phyloP scores from a whole-genome alignment of 2,329 filamentous ascomycete genomes.

The Epichloe gansuensis region DNA sequence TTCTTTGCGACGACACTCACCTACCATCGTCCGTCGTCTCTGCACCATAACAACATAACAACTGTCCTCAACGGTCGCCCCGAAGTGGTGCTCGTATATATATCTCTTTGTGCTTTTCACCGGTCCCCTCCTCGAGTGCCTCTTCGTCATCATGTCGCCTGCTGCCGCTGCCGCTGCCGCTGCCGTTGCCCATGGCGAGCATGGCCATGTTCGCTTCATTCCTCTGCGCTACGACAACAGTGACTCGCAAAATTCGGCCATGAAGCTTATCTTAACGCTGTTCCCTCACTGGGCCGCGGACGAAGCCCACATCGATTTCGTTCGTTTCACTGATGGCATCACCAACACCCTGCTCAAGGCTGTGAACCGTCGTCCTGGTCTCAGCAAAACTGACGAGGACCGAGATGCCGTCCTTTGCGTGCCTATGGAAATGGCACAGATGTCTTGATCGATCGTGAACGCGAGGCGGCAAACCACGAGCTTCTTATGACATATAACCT shows the following conservation, averaged over 20 bases:
- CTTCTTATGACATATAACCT: conserved; percentile 73
- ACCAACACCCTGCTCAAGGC: conserved; percentile 85
- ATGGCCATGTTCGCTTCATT: conserved; percentile 48
- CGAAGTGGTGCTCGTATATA: neutral
- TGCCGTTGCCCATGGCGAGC: conserved; percentile 13
- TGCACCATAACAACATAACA: neutral
- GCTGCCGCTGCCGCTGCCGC: conserved; percentile 14
- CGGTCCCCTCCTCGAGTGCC: neutral
- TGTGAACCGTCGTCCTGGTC: conserved; percentile 53
- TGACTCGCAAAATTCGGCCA: conserved; percentile 67
- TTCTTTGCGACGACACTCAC: neutral
- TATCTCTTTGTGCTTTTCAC: neutral
- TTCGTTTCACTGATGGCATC: conserved; percentile 93
- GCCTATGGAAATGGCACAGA: conserved; percentile 94
- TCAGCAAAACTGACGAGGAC: conserved; percentile 64
- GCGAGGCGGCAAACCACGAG: conserved; percentile 69
- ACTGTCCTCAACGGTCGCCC: neutral
- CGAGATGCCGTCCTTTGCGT: conserved; percentile 76
- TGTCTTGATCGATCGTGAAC: conserved; percentile 88
- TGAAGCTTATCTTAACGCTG: conserved; percentile 65
- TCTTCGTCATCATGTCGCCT: conserved; percentile 19
- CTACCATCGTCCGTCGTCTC: conserved; percentile 3
- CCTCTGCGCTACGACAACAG: conserved; percentile 66
- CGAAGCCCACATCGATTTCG: conserved; percentile 67
- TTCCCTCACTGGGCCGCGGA: conserved; percentile 71